Conservation (phyloP, 805 yeast species). For the Cephaloascus albidus region DNA sequence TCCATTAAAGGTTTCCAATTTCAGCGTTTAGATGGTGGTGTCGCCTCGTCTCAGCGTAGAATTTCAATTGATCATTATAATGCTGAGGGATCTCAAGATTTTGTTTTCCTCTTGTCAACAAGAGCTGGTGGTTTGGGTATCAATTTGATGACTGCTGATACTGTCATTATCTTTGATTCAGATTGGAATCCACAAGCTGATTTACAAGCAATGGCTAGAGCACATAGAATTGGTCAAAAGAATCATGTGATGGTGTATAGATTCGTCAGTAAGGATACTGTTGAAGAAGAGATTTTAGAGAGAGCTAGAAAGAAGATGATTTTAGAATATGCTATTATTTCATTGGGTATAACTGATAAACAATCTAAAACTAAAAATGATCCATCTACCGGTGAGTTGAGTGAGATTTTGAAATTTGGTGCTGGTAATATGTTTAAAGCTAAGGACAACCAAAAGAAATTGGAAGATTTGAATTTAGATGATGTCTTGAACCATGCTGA, state of each 20-base stretch:
- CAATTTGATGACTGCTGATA: slow-evolving; percentile 97
- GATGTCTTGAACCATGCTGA: slow-evolving; percentile 96
- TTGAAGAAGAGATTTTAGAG: slow-evolving; percentile 94
- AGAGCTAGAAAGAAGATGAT: slow-evolving; percentile 98
- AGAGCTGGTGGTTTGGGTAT: slow-evolving; percentile 99
- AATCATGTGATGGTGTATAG: slow-evolving; percentile 96
- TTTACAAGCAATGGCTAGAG: slow-evolving; percentile 98
- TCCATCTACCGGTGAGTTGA: slow-evolving; percentile 76
- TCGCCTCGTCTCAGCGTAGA: slow-evolving; percentile 88
- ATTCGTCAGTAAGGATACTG: slow-evolving; percentile 96
- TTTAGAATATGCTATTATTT: slow-evolving; percentile 93
- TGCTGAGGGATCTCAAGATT: slow-evolving; percentile 87
- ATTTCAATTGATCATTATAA: slow-evolving; percentile 95
- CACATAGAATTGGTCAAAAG: slow-evolving; percentile 99
- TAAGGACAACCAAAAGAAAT: slow-evolving; percentile 88
- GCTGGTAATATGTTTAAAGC: slow-evolving; percentile 98
- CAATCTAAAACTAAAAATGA: slow-evolving; percentile 51
- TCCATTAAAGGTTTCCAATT: slow-evolving; percentile 79
- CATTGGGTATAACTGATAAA: slow-evolving; percentile 87
- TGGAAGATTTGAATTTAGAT: slow-evolving; percentile 90
- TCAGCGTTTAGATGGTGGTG: slow-evolving; percentile 94
- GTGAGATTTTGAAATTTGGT: slow-evolving; percentile 93
- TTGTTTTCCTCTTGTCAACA: slow-evolving; percentile 81
- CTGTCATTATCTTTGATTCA: slow-evolving; percentile 94
- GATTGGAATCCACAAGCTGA: slow-evolving; percentile 99